Evolutionary conservation across 2,329 filamentous ascomycete species (phyloP).

Genomic region (Dryadomyces quercivorus): DNA sequence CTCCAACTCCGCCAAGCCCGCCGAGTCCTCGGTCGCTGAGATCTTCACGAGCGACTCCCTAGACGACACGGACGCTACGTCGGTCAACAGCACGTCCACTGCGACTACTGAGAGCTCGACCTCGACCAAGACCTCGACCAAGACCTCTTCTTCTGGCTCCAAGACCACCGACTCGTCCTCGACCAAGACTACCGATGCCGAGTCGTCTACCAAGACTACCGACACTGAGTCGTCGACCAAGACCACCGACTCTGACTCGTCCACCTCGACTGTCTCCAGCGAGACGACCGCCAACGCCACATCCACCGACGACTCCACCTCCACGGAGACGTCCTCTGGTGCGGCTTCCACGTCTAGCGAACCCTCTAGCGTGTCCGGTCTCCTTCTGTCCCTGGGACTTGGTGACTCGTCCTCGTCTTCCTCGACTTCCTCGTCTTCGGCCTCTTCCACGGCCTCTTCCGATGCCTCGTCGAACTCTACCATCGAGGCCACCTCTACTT

Average conservation of each 20-base stretch:
- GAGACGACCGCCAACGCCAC: too few relatives aligned
- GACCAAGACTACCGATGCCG: background rate
- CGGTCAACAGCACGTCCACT: background rate
- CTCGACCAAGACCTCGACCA: background rate
- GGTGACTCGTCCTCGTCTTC: background rate
- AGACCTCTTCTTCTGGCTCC: background rate
- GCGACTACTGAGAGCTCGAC: background rate
- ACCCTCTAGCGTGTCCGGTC: slow-evolving; percentile 8
- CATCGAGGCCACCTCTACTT: background rate
- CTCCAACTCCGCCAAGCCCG: background rate
- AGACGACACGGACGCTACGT: background rate
- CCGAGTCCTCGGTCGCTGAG: too few relatives aligned
- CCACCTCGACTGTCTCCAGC: too few relatives aligned
- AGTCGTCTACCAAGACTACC: too few relatives aligned
- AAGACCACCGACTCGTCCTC: background rate
- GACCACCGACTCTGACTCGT: background rate
- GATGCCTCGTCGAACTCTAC: background rate
- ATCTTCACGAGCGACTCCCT: too few relatives aligned
- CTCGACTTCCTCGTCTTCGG: background rate
- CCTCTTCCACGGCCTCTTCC: background rate
- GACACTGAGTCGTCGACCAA: background rate
- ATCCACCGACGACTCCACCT: too few relatives aligned
- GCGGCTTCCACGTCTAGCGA: slow-evolving; percentile 7
- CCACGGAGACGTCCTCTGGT: background rate
- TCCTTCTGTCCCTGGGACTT: slow-evolving; percentile 1